phyloP scores from a whole-genome alignment of 306 rosid species.

The Quercus bicolor region DNA sequence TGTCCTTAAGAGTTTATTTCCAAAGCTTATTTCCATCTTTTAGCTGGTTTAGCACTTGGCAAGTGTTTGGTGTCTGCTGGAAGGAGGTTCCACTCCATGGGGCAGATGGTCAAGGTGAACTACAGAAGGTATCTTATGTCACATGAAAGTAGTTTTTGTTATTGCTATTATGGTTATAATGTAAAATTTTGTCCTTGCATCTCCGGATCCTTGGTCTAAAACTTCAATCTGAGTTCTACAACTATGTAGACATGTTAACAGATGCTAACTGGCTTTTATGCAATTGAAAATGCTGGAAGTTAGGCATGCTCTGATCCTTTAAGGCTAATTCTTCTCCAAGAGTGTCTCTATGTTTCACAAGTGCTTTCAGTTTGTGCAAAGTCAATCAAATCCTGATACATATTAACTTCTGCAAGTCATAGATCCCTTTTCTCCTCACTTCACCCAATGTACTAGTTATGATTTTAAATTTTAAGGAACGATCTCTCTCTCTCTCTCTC shows the following conservation, averaged over 20 bases:
- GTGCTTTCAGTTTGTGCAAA: background rate
- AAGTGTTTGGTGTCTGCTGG: constrained; percentile 82
- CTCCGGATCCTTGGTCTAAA: background rate
- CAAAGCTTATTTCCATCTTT: constrained; percentile 26
- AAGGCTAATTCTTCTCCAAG: background rate
- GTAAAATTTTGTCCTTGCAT: background rate
- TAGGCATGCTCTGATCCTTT: background rate
- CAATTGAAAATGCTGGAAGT: background rate
- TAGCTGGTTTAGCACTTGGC: constrained; percentile 65
- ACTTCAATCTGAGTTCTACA: background rate
- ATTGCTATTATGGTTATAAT: background rate
- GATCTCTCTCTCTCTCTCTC: background rate
- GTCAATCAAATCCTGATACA: background rate
- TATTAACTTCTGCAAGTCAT: background rate
- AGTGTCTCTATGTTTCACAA: background rate
- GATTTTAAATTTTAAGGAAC: background rate
- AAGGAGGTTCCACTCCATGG: constrained; percentile 91
- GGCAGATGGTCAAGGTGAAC: constrained; percentile 89
- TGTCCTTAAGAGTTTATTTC: constrained; percentile 14
- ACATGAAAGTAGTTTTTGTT: constrained; percentile 1
- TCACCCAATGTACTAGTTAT: background rate
- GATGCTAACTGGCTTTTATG: background rate
- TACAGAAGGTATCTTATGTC: constrained; percentile 62
- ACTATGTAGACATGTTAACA: background rate
- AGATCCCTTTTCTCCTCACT: background rate